phyloP scores from a whole-genome alignment of 805 yeast genomes.

The Wickerhamomyces strasburgensis region DNA sequence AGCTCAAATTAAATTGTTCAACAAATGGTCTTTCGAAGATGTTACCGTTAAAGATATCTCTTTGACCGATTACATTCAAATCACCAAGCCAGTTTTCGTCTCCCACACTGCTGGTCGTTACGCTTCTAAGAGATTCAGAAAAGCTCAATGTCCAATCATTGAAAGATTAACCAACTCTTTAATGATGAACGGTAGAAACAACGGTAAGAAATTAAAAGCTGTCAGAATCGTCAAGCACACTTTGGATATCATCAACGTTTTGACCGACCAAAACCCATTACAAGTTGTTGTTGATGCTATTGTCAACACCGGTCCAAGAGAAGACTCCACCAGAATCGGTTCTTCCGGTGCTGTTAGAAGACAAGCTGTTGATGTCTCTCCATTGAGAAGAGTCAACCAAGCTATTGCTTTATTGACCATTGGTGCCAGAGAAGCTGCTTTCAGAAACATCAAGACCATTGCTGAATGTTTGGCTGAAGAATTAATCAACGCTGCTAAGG shows the following conservation, averaged over 20 bases:
- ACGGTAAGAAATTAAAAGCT: constrained; percentile 99
- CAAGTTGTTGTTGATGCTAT: constrained; percentile 99
- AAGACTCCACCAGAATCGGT: constrained; percentile 99
- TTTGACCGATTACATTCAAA: constrained; percentile 95
- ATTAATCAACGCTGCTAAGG: constrained; percentile 99
- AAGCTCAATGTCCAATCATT: constrained; percentile 98
- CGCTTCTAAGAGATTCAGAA: constrained; percentile 99
- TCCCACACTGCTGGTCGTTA: constrained; percentile 99
- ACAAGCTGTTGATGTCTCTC: constrained; percentile 99
- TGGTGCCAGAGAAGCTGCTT: constrained; percentile 99
- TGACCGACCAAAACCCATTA: constrained; percentile 98
- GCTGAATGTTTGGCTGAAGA: constrained; percentile 99
- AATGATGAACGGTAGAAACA: constrained; percentile 99
- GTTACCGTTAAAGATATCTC: constrained; percentile 98
- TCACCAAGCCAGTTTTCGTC: constrained; percentile 95
- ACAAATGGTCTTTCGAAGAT: constrained; percentile 99
- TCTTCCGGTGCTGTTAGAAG: constrained; percentile 99
- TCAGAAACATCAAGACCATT: constrained; percentile 99
- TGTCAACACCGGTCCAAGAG: constrained; percentile 99
- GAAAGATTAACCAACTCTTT: constrained; percentile 99
- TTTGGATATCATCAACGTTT: constrained; percentile 92
- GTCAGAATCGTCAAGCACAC: constrained; percentile 99
- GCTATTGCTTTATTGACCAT: constrained; percentile 96
- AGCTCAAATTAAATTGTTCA: constrained; percentile 94
- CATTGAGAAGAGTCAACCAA: constrained; percentile 99